Evolutionary conservation across 441 rosid species (phyloP).

Genomic region (Erodium trifolium): DNA sequence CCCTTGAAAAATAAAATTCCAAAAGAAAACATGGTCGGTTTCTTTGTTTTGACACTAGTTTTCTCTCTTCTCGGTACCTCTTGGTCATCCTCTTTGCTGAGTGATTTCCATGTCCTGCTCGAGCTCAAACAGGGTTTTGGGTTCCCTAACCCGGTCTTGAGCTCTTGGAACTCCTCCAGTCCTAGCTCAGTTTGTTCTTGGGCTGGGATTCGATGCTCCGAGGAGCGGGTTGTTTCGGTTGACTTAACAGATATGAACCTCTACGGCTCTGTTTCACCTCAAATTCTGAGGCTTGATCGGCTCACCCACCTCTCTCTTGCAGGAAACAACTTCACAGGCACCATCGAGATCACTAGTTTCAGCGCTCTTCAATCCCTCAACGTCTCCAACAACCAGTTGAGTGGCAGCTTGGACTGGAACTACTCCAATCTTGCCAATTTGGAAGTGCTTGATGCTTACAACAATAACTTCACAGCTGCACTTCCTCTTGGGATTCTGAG

Average conservation of each 20-base stretch:
- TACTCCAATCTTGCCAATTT: slow-evolving; percentile 26
- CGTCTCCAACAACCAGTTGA: slow-evolving; percentile 43
- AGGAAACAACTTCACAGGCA: slow-evolving; percentile 40
- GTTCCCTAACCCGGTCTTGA: slow-evolving; percentile 36
- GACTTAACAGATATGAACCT: slow-evolving; percentile 38
- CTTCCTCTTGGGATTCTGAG: slow-evolving; percentile 31
- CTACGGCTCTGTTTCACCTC: slow-evolving; percentile 34
- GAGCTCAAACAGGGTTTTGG: slow-evolving; percentile 43
- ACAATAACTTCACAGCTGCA: slow-evolving; percentile 39
- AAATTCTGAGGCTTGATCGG: slow-evolving; percentile 28
- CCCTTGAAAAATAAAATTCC: slow-evolving; percentile 15
- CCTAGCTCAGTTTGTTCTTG: slow-evolving; percentile 40
- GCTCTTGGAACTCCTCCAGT: slow-evolving; percentile 34
- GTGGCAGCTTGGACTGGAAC: slow-evolving; percentile 37
- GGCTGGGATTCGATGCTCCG: slow-evolving; percentile 30
- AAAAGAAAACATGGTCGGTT: slow-evolving; percentile 36
- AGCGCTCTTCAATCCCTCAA: slow-evolving; percentile 30
- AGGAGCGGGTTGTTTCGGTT: slow-evolving; percentile 32
- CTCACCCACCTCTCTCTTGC: slow-evolving; percentile 36
- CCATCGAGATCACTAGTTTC: slow-evolving; percentile 24
- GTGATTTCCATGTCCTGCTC: slow-evolving; percentile 41
- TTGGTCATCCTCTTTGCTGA: slow-evolving; percentile 32
- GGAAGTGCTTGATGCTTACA: slow-evolving; percentile 34
- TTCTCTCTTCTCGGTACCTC: slow-evolving; percentile 24
- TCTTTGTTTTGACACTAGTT: slow-evolving; percentile 36